These are phyloP conservation scores for Dothistroma pini DNA, from an alignment of 2,329 filamentous ascomycete genomes.

Conservation along the genomic window DNA sequence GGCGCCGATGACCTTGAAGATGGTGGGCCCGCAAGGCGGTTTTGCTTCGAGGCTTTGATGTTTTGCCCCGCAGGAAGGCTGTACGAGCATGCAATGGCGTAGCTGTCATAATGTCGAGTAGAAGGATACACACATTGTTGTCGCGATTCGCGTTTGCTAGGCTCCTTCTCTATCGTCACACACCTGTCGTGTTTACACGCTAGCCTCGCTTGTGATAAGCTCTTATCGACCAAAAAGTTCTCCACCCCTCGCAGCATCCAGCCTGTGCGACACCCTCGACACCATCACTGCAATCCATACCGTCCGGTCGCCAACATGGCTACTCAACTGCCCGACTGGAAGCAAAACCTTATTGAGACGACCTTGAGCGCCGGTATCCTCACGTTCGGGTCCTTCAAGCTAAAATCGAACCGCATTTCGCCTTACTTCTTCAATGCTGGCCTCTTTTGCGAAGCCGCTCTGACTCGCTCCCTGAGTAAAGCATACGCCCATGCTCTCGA, in stretches of 20 bases:
- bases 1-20: slow-evolving; percentile 19
- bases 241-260: neutral
- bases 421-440: slow-evolving; percentile 99
- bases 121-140: neutral
- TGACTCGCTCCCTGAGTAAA: slow-evolving; percentile 71
- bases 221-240: neutral
- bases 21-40: slow-evolving; percentile 13
- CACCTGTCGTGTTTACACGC: neutral
- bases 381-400: slow-evolving; percentile 77
- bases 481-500: slow-evolving; percentile 69
- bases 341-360: slow-evolving; percentile 67
- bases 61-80: neutral
- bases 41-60: slow-evolving; percentile 11
- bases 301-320: neutral
- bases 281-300: neutral
- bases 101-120: neutral
- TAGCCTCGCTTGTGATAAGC: neutral
- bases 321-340: slow-evolving; percentile 52
- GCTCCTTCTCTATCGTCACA: neutral
- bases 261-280: neutral
- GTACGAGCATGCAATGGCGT: neutral
- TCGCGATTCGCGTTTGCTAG: neutral
- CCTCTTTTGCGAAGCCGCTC: slow-evolving; percentile 75
- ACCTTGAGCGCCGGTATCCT: slow-evolving; percentile 67
- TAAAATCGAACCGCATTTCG: slow-evolving; percentile 87